A percentile compares a stretch with the other conserved stretches of the same genome.
Evolutionary conservation across 257 asterid genomes (phyloP).

Genomic region (Primulina tabacum): DNA sequence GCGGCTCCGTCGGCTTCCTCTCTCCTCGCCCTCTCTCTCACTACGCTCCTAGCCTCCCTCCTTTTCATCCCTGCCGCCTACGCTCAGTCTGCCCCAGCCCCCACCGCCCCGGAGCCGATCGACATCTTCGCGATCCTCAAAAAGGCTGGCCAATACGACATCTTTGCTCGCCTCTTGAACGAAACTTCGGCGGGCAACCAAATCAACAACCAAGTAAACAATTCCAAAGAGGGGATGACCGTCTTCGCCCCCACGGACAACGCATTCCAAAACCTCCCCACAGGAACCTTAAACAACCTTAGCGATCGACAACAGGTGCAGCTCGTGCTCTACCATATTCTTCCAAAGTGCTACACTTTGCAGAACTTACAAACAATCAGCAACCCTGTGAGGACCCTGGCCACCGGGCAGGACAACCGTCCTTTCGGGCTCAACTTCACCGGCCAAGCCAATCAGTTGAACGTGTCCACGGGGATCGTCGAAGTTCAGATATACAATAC

Average conservation of each 20-base stretch:
- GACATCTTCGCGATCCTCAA: constrained; percentile 60
- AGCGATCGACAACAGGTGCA: constrained; percentile 59
- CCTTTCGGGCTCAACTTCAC: constrained; percentile 53
- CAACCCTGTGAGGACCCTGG: constrained; percentile 89
- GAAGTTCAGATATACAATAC: constrained; percentile 44
- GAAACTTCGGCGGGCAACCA: constrained; percentile 53
- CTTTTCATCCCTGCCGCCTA: constrained; percentile 26
- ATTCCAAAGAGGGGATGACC: constrained; percentile 71
- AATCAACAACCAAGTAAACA: constrained; percentile 76
- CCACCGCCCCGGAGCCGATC: constrained; percentile 63
- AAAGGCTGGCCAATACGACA: constrained; percentile 49
- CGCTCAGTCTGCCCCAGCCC: constrained; percentile 63
- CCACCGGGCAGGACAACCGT: constrained; percentile 53
- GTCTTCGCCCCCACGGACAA: constrained; percentile 81
- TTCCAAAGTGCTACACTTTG: constrained; percentile 63
- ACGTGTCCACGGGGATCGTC: constrained; percentile 64
- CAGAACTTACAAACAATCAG: constrained; percentile 50
- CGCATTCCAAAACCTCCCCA: constrained; percentile 72
- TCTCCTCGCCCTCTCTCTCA: constrained; percentile 32
- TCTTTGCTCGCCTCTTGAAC: constrained; percentile 54
- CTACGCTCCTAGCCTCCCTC: constrained; percentile 21
- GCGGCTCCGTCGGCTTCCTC: constrained; percentile 33
- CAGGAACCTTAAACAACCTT: constrained; percentile 73
- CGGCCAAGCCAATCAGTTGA: constrained; percentile 49
- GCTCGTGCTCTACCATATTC: constrained; percentile 59